Percentiles rank a stretch among this genome's conserved stretches.
These are phyloP conservation scores for Tetragonia tetragonoides DNA, from an alignment of 148 eudicot genomes.

Conservation along the genomic window DNA sequence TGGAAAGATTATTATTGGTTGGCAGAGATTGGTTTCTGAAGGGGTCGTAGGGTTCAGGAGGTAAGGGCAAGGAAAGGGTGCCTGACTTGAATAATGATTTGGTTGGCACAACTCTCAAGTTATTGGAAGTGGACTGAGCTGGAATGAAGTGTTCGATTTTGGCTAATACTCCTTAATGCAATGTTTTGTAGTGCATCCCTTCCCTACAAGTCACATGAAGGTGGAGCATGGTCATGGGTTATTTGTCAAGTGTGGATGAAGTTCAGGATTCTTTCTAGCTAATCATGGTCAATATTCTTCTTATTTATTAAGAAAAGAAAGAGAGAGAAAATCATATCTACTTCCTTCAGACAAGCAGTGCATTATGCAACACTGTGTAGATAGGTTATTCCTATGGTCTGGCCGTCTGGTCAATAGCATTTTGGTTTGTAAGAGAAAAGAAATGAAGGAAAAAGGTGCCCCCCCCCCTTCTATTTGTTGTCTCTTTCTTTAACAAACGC, in stretches of 20 bases:
- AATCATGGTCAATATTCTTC: neutral
- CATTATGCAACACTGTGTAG: neutral
- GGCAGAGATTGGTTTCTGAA: neutral
- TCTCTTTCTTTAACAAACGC: neutral
- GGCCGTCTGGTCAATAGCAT: neutral
- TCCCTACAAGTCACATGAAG: no score
- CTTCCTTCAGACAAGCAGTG: neutral
- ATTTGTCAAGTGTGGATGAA: no score
- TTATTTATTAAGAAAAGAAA: neutral
- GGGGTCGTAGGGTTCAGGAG: neutral
- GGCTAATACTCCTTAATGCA: no score
- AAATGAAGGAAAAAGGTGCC: neutral
- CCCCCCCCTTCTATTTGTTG: neutral
- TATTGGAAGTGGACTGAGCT: no score
- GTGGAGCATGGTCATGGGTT: no score
- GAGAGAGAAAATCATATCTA: neutral
- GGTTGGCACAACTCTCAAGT: neutral
- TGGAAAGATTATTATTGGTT: neutral
- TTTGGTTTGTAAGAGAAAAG: neutral
- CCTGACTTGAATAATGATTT: neutral
- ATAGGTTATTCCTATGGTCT: neutral
- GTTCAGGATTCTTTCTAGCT: no score
- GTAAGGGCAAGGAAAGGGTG: neutral
- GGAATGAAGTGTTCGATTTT: no score
- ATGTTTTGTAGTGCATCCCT: no score